Conservation (phyloP, 352 stramenopile species). For the Pythium angustatum region DNA sequence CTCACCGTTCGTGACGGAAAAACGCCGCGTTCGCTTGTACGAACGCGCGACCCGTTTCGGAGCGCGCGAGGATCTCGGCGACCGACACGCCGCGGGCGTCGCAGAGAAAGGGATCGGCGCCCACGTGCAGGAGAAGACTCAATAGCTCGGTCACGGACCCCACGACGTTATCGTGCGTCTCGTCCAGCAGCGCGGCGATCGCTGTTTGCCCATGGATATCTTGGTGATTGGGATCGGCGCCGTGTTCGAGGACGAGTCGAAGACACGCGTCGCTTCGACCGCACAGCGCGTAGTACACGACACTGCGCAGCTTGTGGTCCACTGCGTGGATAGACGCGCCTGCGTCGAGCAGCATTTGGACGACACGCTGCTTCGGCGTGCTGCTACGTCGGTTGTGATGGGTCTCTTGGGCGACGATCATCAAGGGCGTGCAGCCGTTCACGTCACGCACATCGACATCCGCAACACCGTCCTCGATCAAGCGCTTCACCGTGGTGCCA, state of each 20-base stretch:
- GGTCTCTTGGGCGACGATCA: not conserved
- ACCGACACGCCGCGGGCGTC: not conserved
- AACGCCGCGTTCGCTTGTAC: not conserved
- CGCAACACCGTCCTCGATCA: not conserved
- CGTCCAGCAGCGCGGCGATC: slow-evolving; percentile 1
- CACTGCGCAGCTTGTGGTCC: not conserved
- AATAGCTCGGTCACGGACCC: not conserved
- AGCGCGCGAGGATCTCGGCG: not conserved
- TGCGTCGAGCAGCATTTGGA: not conserved
- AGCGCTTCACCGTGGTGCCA: not conserved
- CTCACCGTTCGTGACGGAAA: not conserved
- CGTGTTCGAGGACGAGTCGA: slow-evolving; percentile 9
- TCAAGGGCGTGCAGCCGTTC: not conserved
- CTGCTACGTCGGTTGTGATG: not conserved
- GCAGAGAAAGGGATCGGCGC: slow-evolving; percentile 1
- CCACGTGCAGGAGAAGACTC: not conserved
- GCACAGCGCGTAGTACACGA: not conserved
- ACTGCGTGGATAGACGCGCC: slow-evolving; percentile 6
- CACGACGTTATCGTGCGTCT: not conserved
- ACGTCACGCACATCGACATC: slow-evolving; percentile 1
- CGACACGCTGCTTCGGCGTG: not conserved
- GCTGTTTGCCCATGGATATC: slow-evolving; percentile 10
- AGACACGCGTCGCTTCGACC: not conserved
- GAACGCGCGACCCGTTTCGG: not conserved
- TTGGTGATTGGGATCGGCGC: slow-evolving; percentile 14